Base-by-base conservation (phyloP, 345 rosid genomes). In the Salix koriyanagi region DNA sequence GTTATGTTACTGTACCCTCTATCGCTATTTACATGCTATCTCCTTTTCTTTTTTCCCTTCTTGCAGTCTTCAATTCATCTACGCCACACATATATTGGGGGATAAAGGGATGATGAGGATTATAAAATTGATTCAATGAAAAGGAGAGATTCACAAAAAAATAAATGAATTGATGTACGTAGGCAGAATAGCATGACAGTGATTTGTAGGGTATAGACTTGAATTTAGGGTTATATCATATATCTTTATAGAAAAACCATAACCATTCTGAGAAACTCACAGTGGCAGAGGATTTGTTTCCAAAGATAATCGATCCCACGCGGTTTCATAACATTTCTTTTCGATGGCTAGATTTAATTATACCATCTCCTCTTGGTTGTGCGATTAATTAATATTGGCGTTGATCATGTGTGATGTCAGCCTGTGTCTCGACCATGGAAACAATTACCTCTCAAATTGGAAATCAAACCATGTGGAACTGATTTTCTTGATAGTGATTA, bases 361-460 rank as follows among this genome's bases (percentile, higher is more conserved):
- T 44, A 48, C 26, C 13, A 34, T 77, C 75, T 50, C 32, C 7
- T 65, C 12, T 71, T 36, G 4, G 69, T n/a, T 50, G 21, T 15
- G 54, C 42, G 69, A 79, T 65, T 68, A 54, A 79, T 65, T 68
- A 54, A 50, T 15, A 11, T 48, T 75, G 77, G 71, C 72, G 66
- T 75, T 4, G 37, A 4, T 37, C 18, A 15, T 48, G 19, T 16
- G 54, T 48, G 4, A 48, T 46, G 52, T 46, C 52, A 46, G 14
- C 6, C 15, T 12, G 18, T 48, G 7, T 4, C 6, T 48, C 7
- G 1, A 48, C 19, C 19, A 48, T 48, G 21, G 6, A 48, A 48
- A 48, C 19, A 48, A 4, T 14, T 13, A 14, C 6, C 5, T 48
- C 19, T 0, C n/a, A 52, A 13, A 50, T 32, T 46, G 39, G 37